phyloP scores from a whole-genome alignment of 1,284 basidiomycete genomes.

The Apiotrichum veenhuisii region DNA sequence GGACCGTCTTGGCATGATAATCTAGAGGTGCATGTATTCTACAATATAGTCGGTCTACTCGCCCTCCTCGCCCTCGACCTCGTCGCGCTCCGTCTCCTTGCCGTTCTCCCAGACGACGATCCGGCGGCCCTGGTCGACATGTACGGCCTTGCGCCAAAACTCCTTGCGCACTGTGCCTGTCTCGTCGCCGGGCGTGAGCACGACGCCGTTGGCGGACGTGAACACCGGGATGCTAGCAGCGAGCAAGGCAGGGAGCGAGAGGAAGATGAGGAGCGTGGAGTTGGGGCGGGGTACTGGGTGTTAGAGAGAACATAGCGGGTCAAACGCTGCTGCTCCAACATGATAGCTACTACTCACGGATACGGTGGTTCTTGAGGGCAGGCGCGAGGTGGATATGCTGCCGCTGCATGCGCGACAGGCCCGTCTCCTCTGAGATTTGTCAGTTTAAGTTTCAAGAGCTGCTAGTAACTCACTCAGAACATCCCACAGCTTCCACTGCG shows the following conservation, averaged over 20 bases:
- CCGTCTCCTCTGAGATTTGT: constrained; percentile 27
- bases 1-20: too few species aligned
- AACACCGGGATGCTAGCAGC: constrained; percentile 39
- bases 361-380: constrained; percentile 25
- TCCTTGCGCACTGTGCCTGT: constrained; percentile 31
- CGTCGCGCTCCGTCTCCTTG: constrained; percentile 23
- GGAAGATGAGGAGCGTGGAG: constrained; percentile 47
- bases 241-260: constrained; percentile 38
- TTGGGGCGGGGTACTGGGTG: constrained; percentile 35
- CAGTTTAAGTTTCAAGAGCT: constrained; percentile 17
- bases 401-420: constrained; percentile 43
- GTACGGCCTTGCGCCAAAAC: constrained; percentile 40
- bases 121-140: constrained; percentile 23
- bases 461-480: constrained; percentile 36
- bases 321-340: background rate
- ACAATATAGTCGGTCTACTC: background rate
- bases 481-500: constrained; percentile 44
- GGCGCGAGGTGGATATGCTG: constrained; percentile 51
- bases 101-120: constrained; percentile 41
- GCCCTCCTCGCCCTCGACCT: background rate
- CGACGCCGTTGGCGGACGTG: constrained; percentile 44
- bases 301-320: constrained; percentile 8
- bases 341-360: constrained; percentile 6
- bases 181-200: constrained; percentile 45
- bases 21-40: background rate